Evolutionary conservation across 106 monocot genomes (phyloP), one percentile per base, ranked within the genome.

Genomic region (Xerophyta viscosa): DNA sequence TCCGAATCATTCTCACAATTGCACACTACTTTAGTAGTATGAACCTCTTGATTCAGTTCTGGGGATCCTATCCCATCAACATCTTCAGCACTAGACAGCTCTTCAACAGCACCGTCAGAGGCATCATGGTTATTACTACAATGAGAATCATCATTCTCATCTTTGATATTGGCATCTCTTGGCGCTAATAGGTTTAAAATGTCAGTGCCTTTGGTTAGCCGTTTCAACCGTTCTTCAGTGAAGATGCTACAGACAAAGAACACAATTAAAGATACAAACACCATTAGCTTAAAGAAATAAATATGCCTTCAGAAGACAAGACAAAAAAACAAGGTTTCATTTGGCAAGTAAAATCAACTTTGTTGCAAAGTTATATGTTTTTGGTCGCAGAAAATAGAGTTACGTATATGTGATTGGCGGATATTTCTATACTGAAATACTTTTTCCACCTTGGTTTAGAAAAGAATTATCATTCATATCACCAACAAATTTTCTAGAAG

Each of bases 151-250:
- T 46, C 29, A 7, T 3, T 65, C 47, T 36, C 24, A 30, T 57
- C 66, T 52, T 72, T 76, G 7, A 52, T 57, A 60, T 20, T 61
- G 8, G 19, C 62, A 46, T 70, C 72, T 41, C 79, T 76, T 36
- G 54, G 22, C 36, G 77, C 68, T 44, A 71, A 33, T 26, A 90
- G 65, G 58, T 70, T 79, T 29, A 98, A 49, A 76, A 98, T 33
- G 39, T 72, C 77, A 59, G 80, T 60, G 50, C 88, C 98, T 70
- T 82, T 63, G 27, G 72, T 76, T 25, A 90, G 58, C 42, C 72
- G 76, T 41, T 90, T 70, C 47, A 86, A 66, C 23, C 86, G 78
- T 75, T 98, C 98, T 71, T 98, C 98, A 52, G 74, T 57, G 51
- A 98, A 76, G 36, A 98, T 86, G 74, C 98, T 98, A 64, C 65